Conservation (phyloP, 371 early-diverging fungal genomes). For the Coemansia sp. region DNA sequence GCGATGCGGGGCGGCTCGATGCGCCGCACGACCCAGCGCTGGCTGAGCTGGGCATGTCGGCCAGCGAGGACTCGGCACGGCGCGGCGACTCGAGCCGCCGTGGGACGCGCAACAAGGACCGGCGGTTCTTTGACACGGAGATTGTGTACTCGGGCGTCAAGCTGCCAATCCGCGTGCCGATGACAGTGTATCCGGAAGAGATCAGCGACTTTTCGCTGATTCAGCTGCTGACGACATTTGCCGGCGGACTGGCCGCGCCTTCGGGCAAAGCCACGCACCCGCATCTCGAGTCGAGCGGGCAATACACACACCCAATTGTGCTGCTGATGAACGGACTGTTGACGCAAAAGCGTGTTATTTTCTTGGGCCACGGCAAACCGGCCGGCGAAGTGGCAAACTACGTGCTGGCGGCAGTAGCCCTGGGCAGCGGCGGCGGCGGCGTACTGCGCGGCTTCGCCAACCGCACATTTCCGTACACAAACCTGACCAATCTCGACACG, state of each 20-base stretch:
- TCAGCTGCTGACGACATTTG: constrained; percentile 52
- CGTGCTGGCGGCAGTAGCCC: constrained; percentile 86
- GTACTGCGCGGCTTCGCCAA: constrained; percentile 83
- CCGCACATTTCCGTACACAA: constrained; percentile 88
- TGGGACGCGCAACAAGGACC: constrained; percentile 67
- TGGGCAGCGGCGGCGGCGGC: constrained; percentile 86
- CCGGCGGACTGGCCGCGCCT: constrained; percentile 26
- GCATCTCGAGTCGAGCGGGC: constrained; percentile 79
- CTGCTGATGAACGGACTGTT: constrained; percentile 83
- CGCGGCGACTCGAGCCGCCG: constrained; percentile 21
- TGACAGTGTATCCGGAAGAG: constrained; percentile 83
- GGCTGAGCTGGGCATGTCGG: constrained; percentile 17
- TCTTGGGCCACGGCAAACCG: constrained; percentile 86
- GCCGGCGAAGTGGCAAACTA: constrained; percentile 91
- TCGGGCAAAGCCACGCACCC: constrained; percentile 60
- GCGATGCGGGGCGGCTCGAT: constrained; percentile 32
- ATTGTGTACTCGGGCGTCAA: constrained; percentile 77
- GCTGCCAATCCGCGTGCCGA: constrained; percentile 81
- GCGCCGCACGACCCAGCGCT: constrained; percentile 11
- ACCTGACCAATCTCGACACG: constrained; percentile 80
- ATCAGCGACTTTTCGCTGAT: constrained; percentile 68
- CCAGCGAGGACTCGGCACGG: constrained; percentile 15
- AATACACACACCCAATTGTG: constrained; percentile 81
- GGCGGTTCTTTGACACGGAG: constrained; percentile 81
- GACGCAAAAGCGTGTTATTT: constrained; percentile 90